These are phyloP conservation scores for Erigeron philadelphicus DNA, from an alignment of 140 eudicot species.

Conservation along the genomic window DNA sequence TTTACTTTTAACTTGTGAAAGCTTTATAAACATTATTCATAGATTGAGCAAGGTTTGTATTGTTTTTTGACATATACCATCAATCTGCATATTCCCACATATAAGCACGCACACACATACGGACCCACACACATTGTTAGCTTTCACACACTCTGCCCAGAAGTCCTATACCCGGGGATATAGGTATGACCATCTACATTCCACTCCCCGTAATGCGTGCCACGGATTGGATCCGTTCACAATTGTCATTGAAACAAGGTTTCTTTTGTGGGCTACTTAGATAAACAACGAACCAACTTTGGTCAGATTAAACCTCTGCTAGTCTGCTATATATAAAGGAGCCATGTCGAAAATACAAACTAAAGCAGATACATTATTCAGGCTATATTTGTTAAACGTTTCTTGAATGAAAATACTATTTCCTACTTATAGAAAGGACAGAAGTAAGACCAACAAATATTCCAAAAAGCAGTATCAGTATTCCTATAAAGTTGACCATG, in stretches of 20 bases:
- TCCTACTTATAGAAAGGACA: conserved; percentile 29
- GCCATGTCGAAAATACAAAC: neutral
- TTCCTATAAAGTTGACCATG: conserved; percentile 61
- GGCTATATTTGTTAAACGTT: neutral
- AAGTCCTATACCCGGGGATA: too few relatives aligned
- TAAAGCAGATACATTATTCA: neutral
- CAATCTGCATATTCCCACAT: too few relatives aligned
- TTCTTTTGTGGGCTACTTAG: too few relatives aligned
- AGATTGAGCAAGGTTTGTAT: neutral
- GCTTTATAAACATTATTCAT: neutral
- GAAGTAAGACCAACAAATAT: conserved; percentile 41
- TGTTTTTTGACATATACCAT: neutral
- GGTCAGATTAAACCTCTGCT: neutral
- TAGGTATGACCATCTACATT: too few relatives aligned
- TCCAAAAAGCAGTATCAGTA: conserved; percentile 56
- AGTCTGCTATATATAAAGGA: neutral
- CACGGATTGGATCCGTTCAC: too few relatives aligned
- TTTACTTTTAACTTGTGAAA: neutral
- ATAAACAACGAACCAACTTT: too few relatives aligned
- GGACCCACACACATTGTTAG: too few relatives aligned
- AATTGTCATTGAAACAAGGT: too few relatives aligned
- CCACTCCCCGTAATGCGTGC: too few relatives aligned
- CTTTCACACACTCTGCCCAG: too few relatives aligned
- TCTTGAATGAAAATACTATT: neutral
- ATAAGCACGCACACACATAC: too few relatives aligned